Evolutionary conservation across 2,329 filamentous ascomycete species (phyloP).

Genomic region (Capronia coronata): DNA sequence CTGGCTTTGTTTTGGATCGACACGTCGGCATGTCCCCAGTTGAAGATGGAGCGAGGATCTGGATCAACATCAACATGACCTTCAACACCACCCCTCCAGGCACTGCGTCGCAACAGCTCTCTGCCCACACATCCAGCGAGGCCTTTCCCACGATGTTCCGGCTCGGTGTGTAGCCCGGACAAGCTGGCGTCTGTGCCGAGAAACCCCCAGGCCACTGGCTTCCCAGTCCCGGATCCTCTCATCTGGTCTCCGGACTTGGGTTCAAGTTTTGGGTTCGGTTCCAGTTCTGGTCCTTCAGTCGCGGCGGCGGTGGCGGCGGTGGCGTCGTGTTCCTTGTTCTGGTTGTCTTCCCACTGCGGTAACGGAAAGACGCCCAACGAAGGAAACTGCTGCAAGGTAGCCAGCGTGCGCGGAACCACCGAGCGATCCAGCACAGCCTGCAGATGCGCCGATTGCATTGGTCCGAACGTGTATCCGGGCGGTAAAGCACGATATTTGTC

Average conservation of each 20-base stretch:
- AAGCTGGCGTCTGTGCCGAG: slow-evolving; percentile 36
- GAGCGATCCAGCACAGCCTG: slow-evolving; percentile 37
- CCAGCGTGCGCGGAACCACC: slow-evolving; percentile 35
- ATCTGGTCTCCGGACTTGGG: no score
- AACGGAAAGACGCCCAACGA: slow-evolving; percentile 34
- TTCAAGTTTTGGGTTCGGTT: no score
- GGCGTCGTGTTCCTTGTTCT: no score
- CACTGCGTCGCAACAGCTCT: slow-evolving; percentile 30
- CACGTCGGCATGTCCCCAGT: slow-evolving; percentile 38
- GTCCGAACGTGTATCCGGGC: slow-evolving; percentile 15
- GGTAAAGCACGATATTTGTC: slow-evolving; percentile 24
- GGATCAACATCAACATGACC: not conserved
- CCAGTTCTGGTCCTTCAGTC: no score
- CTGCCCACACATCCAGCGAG: slow-evolving; percentile 33
- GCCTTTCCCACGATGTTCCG: slow-evolving; percentile 36
- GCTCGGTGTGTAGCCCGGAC: slow-evolving; percentile 38
- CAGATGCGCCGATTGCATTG: slow-evolving; percentile 27
- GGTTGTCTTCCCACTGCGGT: not conserved
- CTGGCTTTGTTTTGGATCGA: slow-evolving; percentile 34
- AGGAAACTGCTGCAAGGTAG: slow-evolving; percentile 32
- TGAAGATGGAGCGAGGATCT: not conserved
- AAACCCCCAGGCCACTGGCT: slow-evolving; percentile 39
- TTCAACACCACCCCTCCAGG: slow-evolving; percentile 19
- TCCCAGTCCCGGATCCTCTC: no score
- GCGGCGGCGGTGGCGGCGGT: no score